Evolutionary conservation across 2,329 filamentous ascomycete genomes (phyloP), one percentile per base, ranked within the genome.

Genomic region (Colletotrichum magnum): DNA sequence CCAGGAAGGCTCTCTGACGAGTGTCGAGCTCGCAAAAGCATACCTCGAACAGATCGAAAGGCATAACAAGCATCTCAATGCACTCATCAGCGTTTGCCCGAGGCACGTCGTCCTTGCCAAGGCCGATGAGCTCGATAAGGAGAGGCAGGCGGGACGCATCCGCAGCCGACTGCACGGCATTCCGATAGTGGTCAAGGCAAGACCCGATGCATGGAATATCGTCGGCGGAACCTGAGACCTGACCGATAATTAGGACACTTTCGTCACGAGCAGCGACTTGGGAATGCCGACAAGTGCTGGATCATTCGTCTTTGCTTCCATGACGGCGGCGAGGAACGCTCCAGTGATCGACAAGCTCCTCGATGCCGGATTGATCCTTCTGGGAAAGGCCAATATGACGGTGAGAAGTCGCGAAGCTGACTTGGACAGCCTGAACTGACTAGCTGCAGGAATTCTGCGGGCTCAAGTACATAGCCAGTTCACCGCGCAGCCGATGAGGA

Each of bases 281-380:
- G 80, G 80, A 2, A 79, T 83, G 79, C 77, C 79, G 41, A 82
- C 81, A 4, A 82, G 80, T 24, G 80, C 78, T 21, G 82, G 82
- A 73, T 75, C 78, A 15, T 77, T 78, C 68, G 80, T 78, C 21
- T 80, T 83, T 58, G 77, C 77, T 2, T 78, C 77, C 28, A 77
- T 79, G 48, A 75, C 71, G 68, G 77, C 81, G 6, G 78, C 75
- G 61, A 76, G 75, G 48, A 81, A 78, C 57, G 78, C 80, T 2
- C 77, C 75, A 10, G 73, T 83, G 28, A 75, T 82, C 32, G 76
- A 82, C 48, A 73, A 79, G 39, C 68, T 83, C 5, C 71, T 78
- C 36, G 75, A 77, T 12, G 74, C 77, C 43, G 82, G 82, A n/a
- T 74, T 82, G 52, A 80, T 84, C 41, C 75, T 84, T 13, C 71